phyloP scores from a whole-genome alignment of 495 filamentous ascomycete genomes.

The Penicillium waksmanii region DNA sequence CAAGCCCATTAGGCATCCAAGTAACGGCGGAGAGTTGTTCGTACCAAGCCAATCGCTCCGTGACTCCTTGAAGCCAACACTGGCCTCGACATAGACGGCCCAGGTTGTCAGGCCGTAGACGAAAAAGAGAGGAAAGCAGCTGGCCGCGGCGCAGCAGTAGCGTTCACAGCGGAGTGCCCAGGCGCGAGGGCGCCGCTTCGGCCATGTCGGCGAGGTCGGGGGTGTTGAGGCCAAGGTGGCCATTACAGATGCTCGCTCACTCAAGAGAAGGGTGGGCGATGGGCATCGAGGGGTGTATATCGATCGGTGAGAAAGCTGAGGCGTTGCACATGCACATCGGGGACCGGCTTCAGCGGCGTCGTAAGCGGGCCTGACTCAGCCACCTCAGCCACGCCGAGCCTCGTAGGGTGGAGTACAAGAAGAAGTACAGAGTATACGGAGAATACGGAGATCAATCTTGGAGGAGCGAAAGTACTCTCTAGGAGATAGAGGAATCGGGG shows the following conservation, averaged over 20 bases:
- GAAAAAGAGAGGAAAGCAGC: constrained; percentile 88
- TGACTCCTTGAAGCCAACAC: constrained; percentile 65
- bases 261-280: constrained; percentile 12
- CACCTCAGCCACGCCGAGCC: constrained; percentile 20
- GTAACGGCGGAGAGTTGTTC: constrained; percentile 11
- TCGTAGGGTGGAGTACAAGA: constrained; percentile 2
- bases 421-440: background rate
- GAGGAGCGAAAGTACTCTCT: too few relatives aligned
- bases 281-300: constrained; percentile 17
- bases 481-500: too few relatives aligned
- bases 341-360: background rate
- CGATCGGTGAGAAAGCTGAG: background rate
- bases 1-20: background rate
- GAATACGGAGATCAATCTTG: too few relatives aligned
- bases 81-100: constrained; percentile 85
- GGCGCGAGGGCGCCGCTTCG: constrained; percentile 52
- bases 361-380: constrained; percentile 25
- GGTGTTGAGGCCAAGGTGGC: constrained; percentile 47
- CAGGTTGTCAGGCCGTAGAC: constrained; percentile 88
- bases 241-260: constrained; percentile 33
- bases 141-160: constrained; percentile 74
- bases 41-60: constrained; percentile 70
- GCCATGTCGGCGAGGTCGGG: constrained; percentile 52
- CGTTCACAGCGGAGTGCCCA: constrained; percentile 82
- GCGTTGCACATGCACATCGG: background rate